A percentile compares a stretch with the other conserved stretches of the same genome.
Evolutionary conservation across 2,329 filamentous ascomycete species (phyloP).

Genomic region (Akanthomyces lecanii): DNA sequence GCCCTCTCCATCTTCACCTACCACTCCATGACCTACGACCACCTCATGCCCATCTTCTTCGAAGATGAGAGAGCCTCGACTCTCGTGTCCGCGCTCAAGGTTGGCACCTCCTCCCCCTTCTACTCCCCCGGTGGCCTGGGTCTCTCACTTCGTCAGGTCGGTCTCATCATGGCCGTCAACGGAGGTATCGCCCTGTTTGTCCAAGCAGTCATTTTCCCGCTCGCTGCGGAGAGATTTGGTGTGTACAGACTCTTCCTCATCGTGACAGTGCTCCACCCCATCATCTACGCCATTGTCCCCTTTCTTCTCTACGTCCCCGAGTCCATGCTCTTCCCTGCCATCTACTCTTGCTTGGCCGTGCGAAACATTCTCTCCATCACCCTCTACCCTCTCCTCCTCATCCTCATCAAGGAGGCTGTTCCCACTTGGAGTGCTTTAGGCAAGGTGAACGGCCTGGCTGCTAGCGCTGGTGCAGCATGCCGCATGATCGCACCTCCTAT

Average conservation of each 20-base stretch:
- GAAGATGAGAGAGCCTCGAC: conserved; percentile 62
- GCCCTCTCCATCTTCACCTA: conserved; percentile 88
- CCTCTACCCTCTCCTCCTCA: conserved; percentile 62
- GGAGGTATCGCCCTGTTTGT: conserved; percentile 56
- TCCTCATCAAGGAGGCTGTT: conserved; percentile 64
- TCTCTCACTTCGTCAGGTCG: conserved; percentile 58
- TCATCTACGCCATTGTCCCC: conserved; percentile 58
- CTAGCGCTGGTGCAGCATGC: conserved; percentile 61
- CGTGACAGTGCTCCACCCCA: conserved; percentile 56
- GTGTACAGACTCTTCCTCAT: conserved; percentile 57
- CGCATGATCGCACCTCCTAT: conserved; percentile 64
- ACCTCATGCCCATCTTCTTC: conserved; percentile 87
- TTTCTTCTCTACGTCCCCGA: conserved; percentile 52
- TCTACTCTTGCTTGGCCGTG: conserved; percentile 54
- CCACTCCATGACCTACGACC: conserved; percentile 92
- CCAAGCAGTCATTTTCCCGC: conserved; percentile 57
- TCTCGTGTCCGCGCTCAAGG: conserved; percentile 33
- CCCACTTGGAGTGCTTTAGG: conserved; percentile 54
- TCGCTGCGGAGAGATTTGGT: conserved; percentile 54
- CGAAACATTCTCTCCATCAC: conserved; percentile 60
- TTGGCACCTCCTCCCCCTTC: conserved; percentile 39
- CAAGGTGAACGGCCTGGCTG: conserved; percentile 62
- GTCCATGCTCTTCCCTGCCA: conserved; percentile 47
- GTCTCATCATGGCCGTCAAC: conserved; percentile 56
- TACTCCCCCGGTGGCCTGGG: conserved; percentile 60